Base-by-base conservation (phyloP, 345 rosid genomes). In the Eucalyptus cloeziana region DNA sequence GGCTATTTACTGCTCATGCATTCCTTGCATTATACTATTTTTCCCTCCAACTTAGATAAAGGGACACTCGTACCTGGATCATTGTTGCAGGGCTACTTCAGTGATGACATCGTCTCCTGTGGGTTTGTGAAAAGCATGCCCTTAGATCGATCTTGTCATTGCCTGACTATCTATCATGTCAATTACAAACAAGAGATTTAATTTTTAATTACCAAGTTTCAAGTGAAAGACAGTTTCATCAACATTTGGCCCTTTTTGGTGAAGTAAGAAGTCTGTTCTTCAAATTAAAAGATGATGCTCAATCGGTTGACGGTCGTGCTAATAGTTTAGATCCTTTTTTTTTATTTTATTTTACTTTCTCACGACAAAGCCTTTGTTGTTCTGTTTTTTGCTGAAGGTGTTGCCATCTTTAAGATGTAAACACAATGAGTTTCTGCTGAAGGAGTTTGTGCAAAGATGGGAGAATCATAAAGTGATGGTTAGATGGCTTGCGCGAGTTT, bases 361-460 rank as follows among this genome's bases (percentile, higher is more conserved):
- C 25, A 24, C 17, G 44, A 17, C 87, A 17, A 14, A 58, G 54
- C 71, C 7, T 71, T 47, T 25, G 69, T 52, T 88, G 81, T 85
- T 64, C 79, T 37, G 15, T 88, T 86, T 76, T 49, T 85, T 47
- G 86, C 69, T 89, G 56, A 89, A 93, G 94, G 93, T 93, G 56
- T 89, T 95, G 83, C 96, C 94, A 56, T 91, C 94, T 52, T 85
- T 95, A 30, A 88, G 87, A 87, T 92, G 90, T 86, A 94, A 94
- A 87, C 92, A 89, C 88, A 92, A 91, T 10, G 95, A 93, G 92
- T 91, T 93, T 90, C 87, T 95, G 93, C 58, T 95, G 88, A 92
- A 94, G 87, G 96, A 94, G 86, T 91, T 94, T 49, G 92, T 94
- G 62, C 93, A 89, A 86, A 91, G 94, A 88, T 95, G 95, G 95